Evolutionary conservation across 768 basidiomycete genomes (phyloP).

Genomic region (Tubosaeta sp.): DNA sequence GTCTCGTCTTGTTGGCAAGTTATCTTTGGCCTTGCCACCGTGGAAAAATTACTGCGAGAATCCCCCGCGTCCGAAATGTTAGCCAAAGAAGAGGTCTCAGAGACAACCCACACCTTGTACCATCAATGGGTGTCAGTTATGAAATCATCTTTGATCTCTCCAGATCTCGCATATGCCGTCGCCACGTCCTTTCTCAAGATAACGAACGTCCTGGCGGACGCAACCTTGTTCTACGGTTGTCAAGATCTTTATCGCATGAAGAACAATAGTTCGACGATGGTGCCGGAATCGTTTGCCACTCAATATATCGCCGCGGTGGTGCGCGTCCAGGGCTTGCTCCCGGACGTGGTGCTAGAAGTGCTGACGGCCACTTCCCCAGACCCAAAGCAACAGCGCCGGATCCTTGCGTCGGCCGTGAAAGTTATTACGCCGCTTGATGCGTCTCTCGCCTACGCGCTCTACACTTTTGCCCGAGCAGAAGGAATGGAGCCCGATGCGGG

Average conservation of each 20-base stretch:
- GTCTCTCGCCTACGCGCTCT: slow-evolving; percentile 31
- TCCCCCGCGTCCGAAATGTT: not conserved
- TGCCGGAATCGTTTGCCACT: slow-evolving; percentile 11
- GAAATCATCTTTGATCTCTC: slow-evolving; percentile 29
- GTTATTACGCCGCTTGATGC: slow-evolving; percentile 27
- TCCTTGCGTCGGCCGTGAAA: slow-evolving; percentile 21
- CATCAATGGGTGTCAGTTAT: slow-evolving; percentile 33
- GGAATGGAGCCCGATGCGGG: slow-evolving; percentile 21
- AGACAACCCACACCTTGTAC: slow-evolving; percentile 37
- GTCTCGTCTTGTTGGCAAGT: slow-evolving; percentile 35
- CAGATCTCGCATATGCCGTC: slow-evolving; percentile 28
- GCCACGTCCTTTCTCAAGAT: slow-evolving; percentile 44
- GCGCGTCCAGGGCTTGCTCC: slow-evolving; percentile 26
- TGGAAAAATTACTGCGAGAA: slow-evolving; percentile 30
- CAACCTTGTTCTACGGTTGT: slow-evolving; percentile 34
- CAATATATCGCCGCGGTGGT: slow-evolving; percentile 27
- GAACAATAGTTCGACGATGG: slow-evolving; percentile 15
- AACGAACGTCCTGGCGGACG: slow-evolving; percentile 37
- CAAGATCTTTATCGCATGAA: slow-evolving; percentile 28
- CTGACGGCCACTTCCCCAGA: slow-evolving; percentile 26
- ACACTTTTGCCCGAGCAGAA: slow-evolving; percentile 25
- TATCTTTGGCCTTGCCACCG: slow-evolving; percentile 37
- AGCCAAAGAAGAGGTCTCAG: slow-evolving; percentile 15
- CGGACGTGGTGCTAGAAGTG: slow-evolving; percentile 28
- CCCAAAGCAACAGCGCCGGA: slow-evolving; percentile 21